Evolutionary conservation across 2,329 filamentous ascomycete species (phyloP).

Genomic region (Fusarium cyanostomum): DNA sequence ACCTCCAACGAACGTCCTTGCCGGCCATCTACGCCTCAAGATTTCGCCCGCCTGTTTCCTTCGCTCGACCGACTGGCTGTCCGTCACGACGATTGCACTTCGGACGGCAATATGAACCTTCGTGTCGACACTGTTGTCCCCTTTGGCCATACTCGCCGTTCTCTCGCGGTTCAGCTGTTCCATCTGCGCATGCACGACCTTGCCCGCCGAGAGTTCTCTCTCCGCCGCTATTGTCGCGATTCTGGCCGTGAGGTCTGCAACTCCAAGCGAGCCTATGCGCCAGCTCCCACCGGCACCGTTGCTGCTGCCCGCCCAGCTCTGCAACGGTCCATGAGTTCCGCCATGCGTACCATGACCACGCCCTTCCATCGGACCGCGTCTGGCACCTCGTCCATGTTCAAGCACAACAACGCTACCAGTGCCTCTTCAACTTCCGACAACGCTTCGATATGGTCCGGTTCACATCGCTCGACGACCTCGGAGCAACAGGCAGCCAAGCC

Average conservation of each 20-base stretch:
- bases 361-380: conserved; percentile 47
- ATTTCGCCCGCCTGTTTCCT: conserved; percentile 88
- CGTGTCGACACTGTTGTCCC: conserved; percentile 82
- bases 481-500: conserved; percentile 43
- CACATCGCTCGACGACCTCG: conserved; percentile 31
- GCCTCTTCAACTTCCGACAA: conserved; percentile 33
- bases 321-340: conserved; percentile 56
- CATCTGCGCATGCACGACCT: conserved; percentile 96
- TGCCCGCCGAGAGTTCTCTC: conserved; percentile 84
- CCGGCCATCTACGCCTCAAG: conserved; percentile 79
- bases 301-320: conserved; percentile 55
- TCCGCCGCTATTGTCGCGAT: conserved; percentile 90
- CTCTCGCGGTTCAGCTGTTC: conserved; percentile 80
- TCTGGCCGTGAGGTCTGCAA: conserved; percentile 94
- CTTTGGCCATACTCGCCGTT: conserved; percentile 64
- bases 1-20: conserved; percentile 70
- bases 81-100: conserved; percentile 87
- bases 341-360: conserved; percentile 56
- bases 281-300: conserved; percentile 27
- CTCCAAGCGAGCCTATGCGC: conserved; percentile 73
- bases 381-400: conserved; percentile 36
- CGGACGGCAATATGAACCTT: conserved; percentile 97
- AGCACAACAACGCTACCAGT: conserved; percentile 24
- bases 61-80: conserved; percentile 83
- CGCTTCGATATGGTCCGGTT: conserved; percentile 40